These are phyloP conservation scores for Penicillium brasilianum DNA, from an alignment of 2,329 filamentous ascomycete species.

Conservation along the genomic window DNA sequence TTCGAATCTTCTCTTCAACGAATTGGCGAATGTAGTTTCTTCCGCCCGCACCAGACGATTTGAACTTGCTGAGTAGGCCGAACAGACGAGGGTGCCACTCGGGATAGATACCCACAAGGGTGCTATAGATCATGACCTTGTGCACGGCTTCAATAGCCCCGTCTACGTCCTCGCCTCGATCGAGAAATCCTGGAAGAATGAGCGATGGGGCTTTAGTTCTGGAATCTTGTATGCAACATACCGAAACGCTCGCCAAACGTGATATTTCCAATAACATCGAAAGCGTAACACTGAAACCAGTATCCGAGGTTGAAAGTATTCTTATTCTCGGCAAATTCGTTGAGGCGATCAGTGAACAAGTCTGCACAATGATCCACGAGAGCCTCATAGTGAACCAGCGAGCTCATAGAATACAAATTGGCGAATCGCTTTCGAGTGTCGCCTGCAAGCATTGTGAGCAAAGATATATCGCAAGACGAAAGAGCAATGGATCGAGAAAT, in stretches of 20 bases:
- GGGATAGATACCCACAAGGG: conserved; percentile 51
- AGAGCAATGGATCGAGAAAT: too few species aligned
- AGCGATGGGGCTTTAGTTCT: conserved; percentile 9
- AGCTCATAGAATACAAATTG: conserved; percentile 55
- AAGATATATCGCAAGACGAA: not conserved
- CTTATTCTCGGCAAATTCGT: conserved; percentile 41
- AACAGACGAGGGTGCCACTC: conserved; percentile 46
- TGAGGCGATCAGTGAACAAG: conserved; percentile 47
- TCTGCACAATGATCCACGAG: conserved; percentile 56
- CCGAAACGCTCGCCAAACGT: conserved; percentile 46
- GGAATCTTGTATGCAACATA: conserved; percentile 7
- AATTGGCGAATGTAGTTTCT: conserved; percentile 41
- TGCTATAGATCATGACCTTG: conserved; percentile 43
- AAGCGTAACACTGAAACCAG: conserved; percentile 45
- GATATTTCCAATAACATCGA: conserved; percentile 57
- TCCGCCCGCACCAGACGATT: conserved; percentile 38
- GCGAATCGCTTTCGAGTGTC: conserved; percentile 48
- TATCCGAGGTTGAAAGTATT: conserved; percentile 46
- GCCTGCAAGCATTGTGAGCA: conserved; percentile 27
- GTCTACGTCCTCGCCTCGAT: conserved; percentile 53
- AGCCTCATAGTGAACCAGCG: conserved; percentile 55
- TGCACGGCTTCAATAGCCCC: conserved; percentile 50
- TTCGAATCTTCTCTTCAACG: conserved; percentile 35
- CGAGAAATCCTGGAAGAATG: conserved; percentile 51
- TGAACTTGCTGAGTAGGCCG: conserved; percentile 35